Conservation (phyloP, 306 rosid genomes). For the Spatholobus suberectus region DNA sequence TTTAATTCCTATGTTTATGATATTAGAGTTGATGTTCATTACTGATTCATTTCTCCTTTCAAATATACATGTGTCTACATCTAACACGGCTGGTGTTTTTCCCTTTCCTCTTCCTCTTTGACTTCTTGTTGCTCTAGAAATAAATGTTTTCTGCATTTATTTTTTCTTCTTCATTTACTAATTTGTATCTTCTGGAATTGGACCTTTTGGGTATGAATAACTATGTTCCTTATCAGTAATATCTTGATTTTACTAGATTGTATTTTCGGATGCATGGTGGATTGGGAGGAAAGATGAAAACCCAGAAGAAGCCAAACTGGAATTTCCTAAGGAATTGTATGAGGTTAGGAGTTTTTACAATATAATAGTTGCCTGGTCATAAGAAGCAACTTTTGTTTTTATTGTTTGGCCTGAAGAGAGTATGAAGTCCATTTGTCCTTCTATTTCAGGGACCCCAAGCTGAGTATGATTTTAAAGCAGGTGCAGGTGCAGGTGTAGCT, state of each 20-base stretch:
- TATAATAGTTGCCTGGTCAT: not conserved
- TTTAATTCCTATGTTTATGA: constrained; percentile 32
- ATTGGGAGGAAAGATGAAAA: constrained; percentile 84
- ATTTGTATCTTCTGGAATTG: constrained; percentile 34
- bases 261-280: constrained; percentile 98
- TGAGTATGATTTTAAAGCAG: constrained; percentile 78
- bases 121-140: constrained; percentile 21
- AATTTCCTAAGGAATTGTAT: constrained; percentile 73
- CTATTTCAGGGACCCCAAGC: constrained; percentile 63
- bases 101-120: not conserved
- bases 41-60: not conserved
- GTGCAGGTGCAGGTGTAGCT: constrained; percentile 54
- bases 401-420: constrained; percentile 23
- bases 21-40: constrained; percentile 9
- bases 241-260: constrained; percentile 59
- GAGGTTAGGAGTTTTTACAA: constrained; percentile 53
- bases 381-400: constrained; percentile 36
- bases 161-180: constrained; percentile 15
- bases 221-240: constrained; percentile 24
- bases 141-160: constrained; percentile 13
- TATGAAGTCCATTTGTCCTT: constrained; percentile 15
- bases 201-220: constrained; percentile 6
- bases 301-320: constrained; percentile 79
- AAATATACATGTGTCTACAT: not conserved
- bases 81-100: not conserved